Percentiles rank a stretch among this genome's conserved stretches.
Evolutionary conservation across 1,284 basidiomycete species (phyloP).

Genomic region (Microbotryum intermedium): DNA sequence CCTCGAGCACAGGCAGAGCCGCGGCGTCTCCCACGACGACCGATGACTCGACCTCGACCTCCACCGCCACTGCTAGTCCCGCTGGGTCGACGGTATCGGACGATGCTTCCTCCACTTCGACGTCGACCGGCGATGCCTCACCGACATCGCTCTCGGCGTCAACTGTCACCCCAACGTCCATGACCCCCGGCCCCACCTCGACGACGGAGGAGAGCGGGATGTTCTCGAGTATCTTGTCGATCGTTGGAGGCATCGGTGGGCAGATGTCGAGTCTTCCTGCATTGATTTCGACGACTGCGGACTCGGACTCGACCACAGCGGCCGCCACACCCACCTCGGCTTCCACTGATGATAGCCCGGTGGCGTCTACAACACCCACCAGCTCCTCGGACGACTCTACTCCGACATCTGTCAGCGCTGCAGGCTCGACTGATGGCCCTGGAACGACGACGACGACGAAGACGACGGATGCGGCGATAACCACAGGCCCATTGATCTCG

Average conservation of each 20-base stretch:
- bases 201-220: neutral
- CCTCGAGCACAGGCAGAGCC: neutral
- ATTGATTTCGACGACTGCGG: neutral
- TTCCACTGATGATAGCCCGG: neutral
- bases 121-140: neutral
- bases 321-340: neutral
- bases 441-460: too few relatives aligned
- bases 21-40: neutral
- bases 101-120: neutral
- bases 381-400: too few relatives aligned
- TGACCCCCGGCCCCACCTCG: neutral
- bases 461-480: too few relatives aligned
- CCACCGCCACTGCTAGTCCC: neutral
- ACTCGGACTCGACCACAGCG: neutral
- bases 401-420: too few relatives aligned
- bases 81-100: neutral
- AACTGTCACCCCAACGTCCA: neutral
- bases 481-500: too few relatives aligned
- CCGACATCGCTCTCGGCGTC: neutral
- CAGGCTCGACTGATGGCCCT: too few relatives aligned
- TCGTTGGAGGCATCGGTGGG: neutral
- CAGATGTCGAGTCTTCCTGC: neutral
- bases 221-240: neutral
- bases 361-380: neutral
- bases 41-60: neutral